Base-by-base conservation (phyloP, 495 filamentous ascomycete genomes). In the Annulohypoxylon bovei region DNA sequence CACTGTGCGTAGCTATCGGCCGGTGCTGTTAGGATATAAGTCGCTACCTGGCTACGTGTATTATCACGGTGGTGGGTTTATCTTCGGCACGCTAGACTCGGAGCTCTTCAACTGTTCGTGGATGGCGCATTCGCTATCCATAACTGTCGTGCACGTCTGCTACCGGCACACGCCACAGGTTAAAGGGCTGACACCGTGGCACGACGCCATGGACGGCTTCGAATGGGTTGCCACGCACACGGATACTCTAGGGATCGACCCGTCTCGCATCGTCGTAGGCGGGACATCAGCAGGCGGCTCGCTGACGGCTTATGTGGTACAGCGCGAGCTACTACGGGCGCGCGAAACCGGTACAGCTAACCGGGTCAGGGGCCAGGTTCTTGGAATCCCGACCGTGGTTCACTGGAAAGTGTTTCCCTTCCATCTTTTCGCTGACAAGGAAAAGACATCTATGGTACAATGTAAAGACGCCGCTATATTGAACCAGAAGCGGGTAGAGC, bases 11-110 rank as follows among this genome's bases (percentile, higher is more conserved):
- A 82, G 62, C 32, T 85, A 86, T 65, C 82, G 81, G 6, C 81
- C 82, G 4, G 56, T 68, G 28, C 18, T 53, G 56, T 11, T 73
- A 5, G 65, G 56, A 32, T 28, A 61, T 4, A 50, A 61, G 44
- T 70, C 71, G 56, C 56, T 85, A 6, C 84, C 85, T 0, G 73
- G 82, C 16, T 84, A 83, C 54, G 64, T 87, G 32, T 80, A 86
- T 66, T 76, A 83, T 35, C 84, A 87, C 68, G 84, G 84, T 8
- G 84, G 85, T 11, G 85, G 84, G 1, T 85, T 80, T 37, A 56
- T 86, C n/a, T 78, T 82, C 28, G 85, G 85, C 25, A 79, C 75
- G 0, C 71, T 85, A 5, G 59, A 73, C 16, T 80, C 83, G 32
- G 85, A 87, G 71, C 80, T 85, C 42, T 78, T 79, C n/a, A 77